Conservation (phyloP, 1,139 yeast genomes). For the Protomyces lactucae-debilis region DNA sequence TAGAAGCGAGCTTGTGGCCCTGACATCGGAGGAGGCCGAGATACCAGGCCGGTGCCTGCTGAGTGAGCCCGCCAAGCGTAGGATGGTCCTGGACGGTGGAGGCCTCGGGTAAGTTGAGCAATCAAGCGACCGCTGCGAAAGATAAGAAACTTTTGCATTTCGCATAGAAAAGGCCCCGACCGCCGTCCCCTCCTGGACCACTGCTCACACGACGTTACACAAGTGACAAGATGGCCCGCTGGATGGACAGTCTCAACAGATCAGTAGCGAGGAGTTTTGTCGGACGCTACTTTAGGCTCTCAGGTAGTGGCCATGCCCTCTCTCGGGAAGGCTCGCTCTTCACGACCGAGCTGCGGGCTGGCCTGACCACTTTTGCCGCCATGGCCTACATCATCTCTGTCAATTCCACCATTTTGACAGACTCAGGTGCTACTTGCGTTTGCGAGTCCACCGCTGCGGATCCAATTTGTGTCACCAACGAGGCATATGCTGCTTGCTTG, state of each 20-base stretch:
- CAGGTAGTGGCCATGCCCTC: constrained; percentile 31
- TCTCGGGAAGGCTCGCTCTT: constrained; percentile 33
- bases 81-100: too few species aligned
- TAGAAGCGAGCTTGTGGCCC: too few species aligned
- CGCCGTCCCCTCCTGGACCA: too few species aligned
- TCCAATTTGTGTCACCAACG: constrained; percentile 30
- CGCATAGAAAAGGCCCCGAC: not conserved
- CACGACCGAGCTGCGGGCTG: constrained; percentile 33
- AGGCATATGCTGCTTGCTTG: constrained; percentile 26
- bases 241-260: constrained; percentile 45
- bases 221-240: not conserved
- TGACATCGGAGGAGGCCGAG: too few species aligned
- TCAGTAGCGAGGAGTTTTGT: constrained; percentile 30
- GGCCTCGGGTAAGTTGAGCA: too few species aligned
- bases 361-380: constrained; percentile 33
- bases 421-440: constrained; percentile 33
- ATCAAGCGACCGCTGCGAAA: not conserved
- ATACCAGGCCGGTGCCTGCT: too few species aligned
- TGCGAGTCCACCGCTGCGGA: constrained; percentile 31
- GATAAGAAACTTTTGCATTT: not conserved
- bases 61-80: too few species aligned
- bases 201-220: not conserved
- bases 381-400: constrained; percentile 34
- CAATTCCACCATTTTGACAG: constrained; percentile 32
- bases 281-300: constrained; percentile 32